These are phyloP conservation scores for Boletus pseudo-olivaceus DNA, from an alignment of 768 basidiomycete species.

Conservation along the genomic window DNA sequence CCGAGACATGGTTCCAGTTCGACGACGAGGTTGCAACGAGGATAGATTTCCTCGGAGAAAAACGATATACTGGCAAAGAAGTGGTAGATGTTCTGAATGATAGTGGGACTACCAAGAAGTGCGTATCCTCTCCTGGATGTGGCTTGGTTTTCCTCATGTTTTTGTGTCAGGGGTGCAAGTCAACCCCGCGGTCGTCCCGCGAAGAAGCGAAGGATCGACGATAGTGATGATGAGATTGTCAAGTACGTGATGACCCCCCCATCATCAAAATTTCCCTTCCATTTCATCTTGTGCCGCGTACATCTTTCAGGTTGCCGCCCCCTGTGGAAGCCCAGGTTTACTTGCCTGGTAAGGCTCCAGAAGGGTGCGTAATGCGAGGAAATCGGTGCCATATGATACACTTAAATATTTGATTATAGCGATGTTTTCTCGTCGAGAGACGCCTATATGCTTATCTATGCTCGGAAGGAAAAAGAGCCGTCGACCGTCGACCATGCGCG, in stretches of 20 bases:
- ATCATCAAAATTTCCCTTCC: conserved; percentile 12
- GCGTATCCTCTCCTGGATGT: conserved; percentile 8
- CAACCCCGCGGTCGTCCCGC: conserved; percentile 39
- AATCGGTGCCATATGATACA: conserved; percentile 45
- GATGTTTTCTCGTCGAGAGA: conserved; percentile 69
- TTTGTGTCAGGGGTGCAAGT: conserved; percentile 19
- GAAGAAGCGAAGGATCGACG: conserved; percentile 51
- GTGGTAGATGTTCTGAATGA: conserved; percentile 26
- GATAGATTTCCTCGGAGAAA: conserved; percentile 53
- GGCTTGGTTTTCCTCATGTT: not conserved
- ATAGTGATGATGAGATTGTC: conserved; percentile 52
- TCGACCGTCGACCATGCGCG: conserved; percentile 12
- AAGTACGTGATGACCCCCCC: conserved; percentile 25
- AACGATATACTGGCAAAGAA: conserved; percentile 32
- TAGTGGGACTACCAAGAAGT: conserved; percentile 27
- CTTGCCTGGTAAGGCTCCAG: conserved; percentile 34
- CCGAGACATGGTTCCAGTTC: conserved; percentile 82
- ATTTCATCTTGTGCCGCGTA: conserved; percentile 15
- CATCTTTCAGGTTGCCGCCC: conserved; percentile 19
- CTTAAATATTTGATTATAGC: conserved; percentile 32
- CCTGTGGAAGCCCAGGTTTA: conserved; percentile 20
- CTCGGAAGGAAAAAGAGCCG: conserved; percentile 37
- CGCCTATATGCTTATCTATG: conserved; percentile 95
- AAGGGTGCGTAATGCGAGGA: conserved; percentile 77
- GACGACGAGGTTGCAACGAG: conserved; percentile 84